These are phyloP conservation scores for Phytopythium boreale DNA, from an alignment of 352 stramenopile species.

Conservation along the genomic window DNA sequence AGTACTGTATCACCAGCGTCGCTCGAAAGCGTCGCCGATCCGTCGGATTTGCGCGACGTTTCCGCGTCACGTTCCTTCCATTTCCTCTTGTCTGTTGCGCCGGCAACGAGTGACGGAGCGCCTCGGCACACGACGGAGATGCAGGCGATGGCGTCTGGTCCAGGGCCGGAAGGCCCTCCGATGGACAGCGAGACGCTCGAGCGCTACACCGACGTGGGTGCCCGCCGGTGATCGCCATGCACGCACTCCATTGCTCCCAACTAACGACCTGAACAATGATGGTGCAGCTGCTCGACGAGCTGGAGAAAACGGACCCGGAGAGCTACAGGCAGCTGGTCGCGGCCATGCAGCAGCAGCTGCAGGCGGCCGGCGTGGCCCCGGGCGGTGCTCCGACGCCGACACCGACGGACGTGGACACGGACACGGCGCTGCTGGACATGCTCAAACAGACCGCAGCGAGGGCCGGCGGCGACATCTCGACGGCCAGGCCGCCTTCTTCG, in stretches of 20 bases:
- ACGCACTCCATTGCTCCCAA: background rate
- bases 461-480: background rate
- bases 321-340: constrained; percentile 61
- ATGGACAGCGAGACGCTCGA: constrained; percentile 65
- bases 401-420: constrained; percentile 15
- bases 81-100: background rate
- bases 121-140: background rate
- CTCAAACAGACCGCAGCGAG: constrained; percentile 26
- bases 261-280: constrained; percentile 8
- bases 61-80: background rate
- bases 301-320: constrained; percentile 67
- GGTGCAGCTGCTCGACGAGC: constrained; percentile 61
- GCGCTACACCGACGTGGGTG: constrained; percentile 68
- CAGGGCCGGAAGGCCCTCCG: constrained; percentile 8
- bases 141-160: background rate
- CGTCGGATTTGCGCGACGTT: constrained; percentile 6
- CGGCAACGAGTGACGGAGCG: background rate
- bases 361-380: constrained; percentile 18
- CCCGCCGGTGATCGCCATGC: background rate
- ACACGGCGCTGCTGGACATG: constrained; percentile 51
- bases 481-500: background rate
- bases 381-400: background rate
- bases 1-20: too few species aligned
- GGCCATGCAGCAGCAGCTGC: constrained; percentile 60
- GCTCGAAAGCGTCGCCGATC: too few species aligned